Conservation (phyloP, 2,329 filamentous ascomycete genomes). For the Fusarium foetens region DNA sequence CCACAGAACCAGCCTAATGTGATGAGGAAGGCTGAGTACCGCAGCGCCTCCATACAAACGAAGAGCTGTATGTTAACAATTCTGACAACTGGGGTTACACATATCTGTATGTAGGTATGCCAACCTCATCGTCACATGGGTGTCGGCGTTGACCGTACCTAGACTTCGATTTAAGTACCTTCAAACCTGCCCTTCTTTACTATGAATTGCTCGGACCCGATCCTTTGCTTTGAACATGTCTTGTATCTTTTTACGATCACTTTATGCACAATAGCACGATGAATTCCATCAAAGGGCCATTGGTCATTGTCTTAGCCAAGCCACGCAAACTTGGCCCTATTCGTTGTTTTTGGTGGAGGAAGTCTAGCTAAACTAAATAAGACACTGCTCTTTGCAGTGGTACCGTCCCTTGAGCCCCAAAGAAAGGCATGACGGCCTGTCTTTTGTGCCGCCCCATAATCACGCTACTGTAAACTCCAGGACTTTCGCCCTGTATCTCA, state of each 20-base stretch:
- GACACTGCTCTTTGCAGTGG: conserved; percentile 47
- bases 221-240: neutral
- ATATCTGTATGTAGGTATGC: neutral
- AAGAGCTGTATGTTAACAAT: neutral
- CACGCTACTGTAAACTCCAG: conserved; percentile 51
- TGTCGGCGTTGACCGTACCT: neutral
- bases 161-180: neutral
- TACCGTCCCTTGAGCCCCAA: conserved; percentile 47
- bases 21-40: neutral
- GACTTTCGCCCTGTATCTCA: conserved; percentile 49
- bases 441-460: conserved; percentile 48
- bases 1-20: neutral
- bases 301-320: conserved; percentile 41
- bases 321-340: conserved; percentile 45
- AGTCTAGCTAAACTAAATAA: conserved; percentile 52
- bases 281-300: conserved; percentile 16
- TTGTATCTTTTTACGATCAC: neutral
- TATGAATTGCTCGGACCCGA: neutral
- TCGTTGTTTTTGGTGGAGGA: conserved; percentile 46
- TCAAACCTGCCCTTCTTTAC: neutral
- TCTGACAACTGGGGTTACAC: neutral
- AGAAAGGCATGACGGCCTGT: conserved; percentile 46
- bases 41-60: neutral
- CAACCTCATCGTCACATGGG: neutral
- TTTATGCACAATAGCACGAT: neutral